Evolutionary conservation across 306 rosid genomes (phyloP).

Genomic region (Cicer cuneatum): DNA sequence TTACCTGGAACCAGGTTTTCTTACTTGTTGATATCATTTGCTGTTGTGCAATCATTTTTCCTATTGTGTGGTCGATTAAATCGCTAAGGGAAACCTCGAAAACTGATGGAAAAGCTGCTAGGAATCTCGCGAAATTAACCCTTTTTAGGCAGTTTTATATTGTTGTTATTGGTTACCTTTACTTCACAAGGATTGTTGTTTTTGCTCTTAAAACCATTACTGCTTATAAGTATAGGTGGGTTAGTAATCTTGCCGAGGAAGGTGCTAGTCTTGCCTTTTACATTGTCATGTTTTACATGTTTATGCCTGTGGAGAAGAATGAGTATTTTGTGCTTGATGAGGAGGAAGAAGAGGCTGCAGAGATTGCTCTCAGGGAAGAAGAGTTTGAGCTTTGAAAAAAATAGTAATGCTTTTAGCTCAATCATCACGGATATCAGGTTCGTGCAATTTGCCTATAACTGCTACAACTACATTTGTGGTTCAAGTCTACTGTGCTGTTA

Average conservation of each 20-base stretch:
- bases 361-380: constrained; percentile 78
- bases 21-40: constrained; percentile 82
- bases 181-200: constrained; percentile 81
- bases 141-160: constrained; percentile 88
- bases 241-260: constrained; percentile 86
- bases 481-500: constrained; percentile 52
- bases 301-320: constrained; percentile 77
- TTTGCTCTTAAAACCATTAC: constrained; percentile 81
- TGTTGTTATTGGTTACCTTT: constrained; percentile 83
- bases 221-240: constrained; percentile 92
- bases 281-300: constrained; percentile 81
- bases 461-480: constrained; percentile 41
- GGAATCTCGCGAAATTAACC: constrained; percentile 76
- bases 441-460: constrained; percentile 12
- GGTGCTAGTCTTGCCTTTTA: constrained; percentile 73
- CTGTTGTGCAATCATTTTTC: constrained; percentile 89
- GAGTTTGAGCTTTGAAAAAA: constrained; percentile 76
- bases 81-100: constrained; percentile 86
- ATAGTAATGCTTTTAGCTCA: not conserved
- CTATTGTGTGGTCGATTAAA: constrained; percentile 89
- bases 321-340: constrained; percentile 81
- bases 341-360: constrained; percentile 92
- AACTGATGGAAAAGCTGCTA: constrained; percentile 91
- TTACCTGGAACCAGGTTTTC: constrained; percentile 88
- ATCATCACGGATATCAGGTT: constrained; percentile 29